Evolutionary conservation across 2,329 filamentous ascomycete species (phyloP), one percentile per base, ranked within the genome.

Genomic region (Exophiala bonariae): DNA sequence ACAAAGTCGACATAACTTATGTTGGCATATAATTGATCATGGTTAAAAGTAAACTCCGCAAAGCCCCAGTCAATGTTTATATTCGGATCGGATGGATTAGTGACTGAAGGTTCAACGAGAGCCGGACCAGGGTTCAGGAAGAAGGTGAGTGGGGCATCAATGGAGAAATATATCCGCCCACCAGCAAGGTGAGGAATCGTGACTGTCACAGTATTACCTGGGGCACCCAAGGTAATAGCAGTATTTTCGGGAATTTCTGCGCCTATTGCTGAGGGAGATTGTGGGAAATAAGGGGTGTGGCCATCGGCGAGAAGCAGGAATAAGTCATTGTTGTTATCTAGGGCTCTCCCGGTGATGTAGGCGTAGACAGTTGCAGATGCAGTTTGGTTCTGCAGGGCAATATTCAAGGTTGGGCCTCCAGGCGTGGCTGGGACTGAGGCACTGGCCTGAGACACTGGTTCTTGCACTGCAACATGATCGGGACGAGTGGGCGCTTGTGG

Each of bases 1-100:
- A 89, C 78, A 66, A 91, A 91, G 70, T 91, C 87, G 43, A 91
- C 87, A 63, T 86, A 85, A 52, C 76, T 81, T 58, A 91, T 83
- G 58, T 87, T 87, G 57, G 79, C 81, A 61, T 80, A 87, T 4
- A 87, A 67, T 64, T 86, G 74, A 23, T 63, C 60, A 28, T 66
- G 58, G 64, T 86, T 86, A 66, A 78, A 85, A 13, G 83, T 85
- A 58, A 86, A 83, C 66, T 88, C 85, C 68, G 77, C 81, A 61
- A 87, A 88, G 20, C 75, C 78, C 84, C 84, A 88, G 49, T 74
- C 67, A 36, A 78, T 67, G 28, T 77, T 69, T 61, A 82, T 81
- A 63, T 86, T 87, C 2, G 75, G 66, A 59, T 88, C 85, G 0
- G 74, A 64, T 0, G 74, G 64, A 64, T 90, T 90, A 23, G 80